Conservation (phyloP, 192 early-diverging fungal genomes). For the Backusella liffmaniae region DNA sequence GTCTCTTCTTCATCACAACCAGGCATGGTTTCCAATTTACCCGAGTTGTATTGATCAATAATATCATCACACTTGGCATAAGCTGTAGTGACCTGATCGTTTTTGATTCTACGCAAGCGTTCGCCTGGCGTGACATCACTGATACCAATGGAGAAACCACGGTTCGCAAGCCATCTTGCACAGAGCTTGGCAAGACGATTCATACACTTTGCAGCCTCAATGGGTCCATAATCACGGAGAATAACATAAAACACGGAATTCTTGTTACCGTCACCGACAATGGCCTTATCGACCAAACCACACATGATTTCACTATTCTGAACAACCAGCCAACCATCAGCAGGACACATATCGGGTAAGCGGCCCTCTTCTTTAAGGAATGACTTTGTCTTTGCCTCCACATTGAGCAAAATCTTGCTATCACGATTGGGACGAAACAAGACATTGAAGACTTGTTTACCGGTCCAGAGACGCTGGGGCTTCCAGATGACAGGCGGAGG, state of each 20-base stretch:
- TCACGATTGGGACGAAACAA: slow-evolving; percentile 82
- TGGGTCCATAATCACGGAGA: slow-evolving; percentile 86
- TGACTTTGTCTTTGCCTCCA: slow-evolving; percentile 86
- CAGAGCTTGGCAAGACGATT: slow-evolving; percentile 83
- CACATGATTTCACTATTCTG: slow-evolving; percentile 94
- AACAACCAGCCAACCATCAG: slow-evolving; percentile 89
- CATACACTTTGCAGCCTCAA: slow-evolving; percentile 88
- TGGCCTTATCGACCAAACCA: slow-evolving; percentile 90
- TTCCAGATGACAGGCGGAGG: slow-evolving; percentile 92
- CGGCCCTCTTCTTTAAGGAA: slow-evolving; percentile 60
- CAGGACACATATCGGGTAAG: slow-evolving; percentile 77
- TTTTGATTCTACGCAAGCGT: slow-evolving; percentile 76
- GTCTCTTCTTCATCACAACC: slow-evolving; percentile 89
- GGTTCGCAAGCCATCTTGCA: slow-evolving; percentile 56
- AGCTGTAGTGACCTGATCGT: slow-evolving; percentile 72
- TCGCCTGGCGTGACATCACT: slow-evolving; percentile 92
- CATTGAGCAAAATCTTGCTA: slow-evolving; percentile 71
- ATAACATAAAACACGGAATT: slow-evolving; percentile 93
- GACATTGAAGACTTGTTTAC: slow-evolving; percentile 93
- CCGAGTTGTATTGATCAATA: slow-evolving; percentile 67
- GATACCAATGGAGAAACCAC: slow-evolving; percentile 98
- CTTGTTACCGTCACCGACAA: slow-evolving; percentile 97
- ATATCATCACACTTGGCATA: slow-evolving; percentile 84
- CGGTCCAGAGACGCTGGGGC: slow-evolving; percentile 91
- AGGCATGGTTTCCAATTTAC: slow-evolving; percentile 77